Conservation (phyloP, 176 grass and related monocot species). For the Sorghum bicolor region Sorghum_bicolor_NCBIv3 NC_012870.2:65943501-65944000, state of each 20-base stretch:
- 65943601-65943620: constrained; percentile 89
- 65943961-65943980: constrained; percentile 98
- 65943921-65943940: constrained; percentile 51
- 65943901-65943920: not conserved
- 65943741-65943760: constrained; percentile 97
- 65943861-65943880: not conserved
- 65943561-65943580: constrained; percentile 96
- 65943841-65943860: constrained; percentile 51
- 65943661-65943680: not conserved
- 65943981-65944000: constrained; percentile 96
- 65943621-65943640: constrained; percentile 95
- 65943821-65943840: constrained; percentile 97
- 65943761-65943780: constrained; percentile 86
- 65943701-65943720: not conserved
- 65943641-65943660: constrained; percentile 48
- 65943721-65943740: not conserved
- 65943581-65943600: constrained; percentile 84
- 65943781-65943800: constrained; percentile 94
- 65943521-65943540: constrained; percentile 45
- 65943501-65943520: not conserved
- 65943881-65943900: not conserved
- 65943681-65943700: not conserved
- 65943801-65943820: constrained; percentile 89
- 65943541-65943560: constrained; percentile 93
- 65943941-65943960: constrained; percentile 94